phyloP scores from a whole-genome alignment of 805 yeast genomes.

The Pichia pseudocactophila region DNA sequence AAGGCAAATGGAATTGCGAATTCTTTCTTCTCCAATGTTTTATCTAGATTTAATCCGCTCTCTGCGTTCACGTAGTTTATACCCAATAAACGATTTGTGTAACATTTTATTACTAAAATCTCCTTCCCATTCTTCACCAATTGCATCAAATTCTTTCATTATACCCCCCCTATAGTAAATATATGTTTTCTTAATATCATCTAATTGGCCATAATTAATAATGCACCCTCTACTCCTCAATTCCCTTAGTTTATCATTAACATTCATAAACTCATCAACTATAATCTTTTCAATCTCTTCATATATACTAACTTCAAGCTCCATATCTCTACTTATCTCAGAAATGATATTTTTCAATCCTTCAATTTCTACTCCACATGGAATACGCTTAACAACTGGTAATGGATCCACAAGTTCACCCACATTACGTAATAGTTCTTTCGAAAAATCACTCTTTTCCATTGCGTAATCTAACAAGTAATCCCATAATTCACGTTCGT shows the following conservation, averaged over 20 bases:
- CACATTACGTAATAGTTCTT: constrained; percentile 60
- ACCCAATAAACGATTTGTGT: constrained; percentile 25
- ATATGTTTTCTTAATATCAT: constrained; percentile 3
- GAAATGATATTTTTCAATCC: constrained; percentile 56
- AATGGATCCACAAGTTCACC: constrained; percentile 61
- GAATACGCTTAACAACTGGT: constrained; percentile 58
- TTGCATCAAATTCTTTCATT: constrained; percentile 25
- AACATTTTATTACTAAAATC: constrained; percentile 24
- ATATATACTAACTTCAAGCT: constrained; percentile 43
- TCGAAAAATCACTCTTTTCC: constrained; percentile 66
- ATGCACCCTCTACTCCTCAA: constrained; percentile 28
- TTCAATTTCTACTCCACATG: constrained; percentile 49
- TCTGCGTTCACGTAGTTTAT: constrained; percentile 7
- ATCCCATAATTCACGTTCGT: constrained; percentile 76
- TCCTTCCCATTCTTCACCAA: constrained; percentile 28
- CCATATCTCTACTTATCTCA: constrained; percentile 56
- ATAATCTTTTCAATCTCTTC: constrained; percentile 48
- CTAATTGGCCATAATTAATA: constrained; percentile 18
- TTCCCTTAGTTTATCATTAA: constrained; percentile 25
- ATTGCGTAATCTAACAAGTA: constrained; percentile 62
- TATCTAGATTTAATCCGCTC: constrained; percentile 15
- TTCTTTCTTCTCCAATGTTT: constrained; percentile 43
- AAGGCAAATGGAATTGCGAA: constrained; percentile 64
- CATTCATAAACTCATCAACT: constrained; percentile 38
- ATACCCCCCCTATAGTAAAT: constrained; percentile 5